Evolutionary conservation across 371 early-diverging fungal genomes (phyloP).

Genomic region (Basidiobolus heterosporus): DNA sequence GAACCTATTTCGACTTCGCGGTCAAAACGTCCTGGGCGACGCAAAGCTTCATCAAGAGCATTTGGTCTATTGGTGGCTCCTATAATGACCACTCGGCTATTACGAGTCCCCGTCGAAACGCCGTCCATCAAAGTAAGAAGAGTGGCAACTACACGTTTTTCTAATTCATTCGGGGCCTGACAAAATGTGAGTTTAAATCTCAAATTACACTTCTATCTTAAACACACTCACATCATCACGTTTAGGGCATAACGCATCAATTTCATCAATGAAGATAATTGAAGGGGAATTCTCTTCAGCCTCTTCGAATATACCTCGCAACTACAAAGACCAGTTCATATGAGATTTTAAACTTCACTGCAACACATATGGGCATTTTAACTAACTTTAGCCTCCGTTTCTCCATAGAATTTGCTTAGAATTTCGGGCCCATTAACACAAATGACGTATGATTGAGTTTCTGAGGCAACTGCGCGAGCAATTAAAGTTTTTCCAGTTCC

Average conservation of each 20-base stretch:
- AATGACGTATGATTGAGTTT: conserved; percentile 64
- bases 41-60: conserved; percentile 84
- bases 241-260: conserved; percentile 89
- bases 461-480: conserved; percentile 75
- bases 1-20: conserved; percentile 81
- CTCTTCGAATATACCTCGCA: conserved; percentile 64
- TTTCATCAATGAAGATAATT: conserved; percentile 97
- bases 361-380: too few relatives aligned
- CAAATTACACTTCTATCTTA: background rate
- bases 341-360: background rate
- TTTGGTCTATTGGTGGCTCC: conserved; percentile 96
- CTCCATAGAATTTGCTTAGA: conserved; percentile 89
- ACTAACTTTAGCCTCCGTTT: conserved; percentile 73
- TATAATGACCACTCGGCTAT: conserved; percentile 58
- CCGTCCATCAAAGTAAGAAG: conserved; percentile 96
- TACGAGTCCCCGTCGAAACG: conserved; percentile 18
- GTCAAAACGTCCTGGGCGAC: conserved; percentile 96
- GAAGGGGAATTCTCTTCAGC: conserved; percentile 73
- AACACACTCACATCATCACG: conserved; percentile 46
- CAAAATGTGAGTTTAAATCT: background rate
- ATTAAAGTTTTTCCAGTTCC: conserved; percentile 97
- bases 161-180: conserved; percentile 48
- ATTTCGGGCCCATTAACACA: conserved; percentile 92
- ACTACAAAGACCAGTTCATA: conserved; percentile 13
- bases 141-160: conserved; percentile 90